Percentiles rank a stretch among this genome's conserved stretches.
These are phyloP conservation scores for Carallia brachiata DNA, from an alignment of 345 rosid genomes.

Conservation along the genomic window DNA sequence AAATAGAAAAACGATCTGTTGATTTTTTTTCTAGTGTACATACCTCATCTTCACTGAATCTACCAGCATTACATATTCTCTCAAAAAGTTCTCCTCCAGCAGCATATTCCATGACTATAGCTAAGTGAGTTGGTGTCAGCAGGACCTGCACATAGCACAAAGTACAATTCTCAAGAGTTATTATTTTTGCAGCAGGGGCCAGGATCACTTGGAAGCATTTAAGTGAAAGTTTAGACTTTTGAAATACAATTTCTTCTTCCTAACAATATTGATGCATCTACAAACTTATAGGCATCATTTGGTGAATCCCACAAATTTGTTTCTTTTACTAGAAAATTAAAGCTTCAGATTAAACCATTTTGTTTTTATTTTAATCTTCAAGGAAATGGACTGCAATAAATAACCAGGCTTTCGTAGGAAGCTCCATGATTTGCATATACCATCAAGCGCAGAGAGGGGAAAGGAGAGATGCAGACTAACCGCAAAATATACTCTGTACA, in stretches of 20 bases:
- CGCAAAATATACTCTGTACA: not conserved
- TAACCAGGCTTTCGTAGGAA: too few relatives aligned
- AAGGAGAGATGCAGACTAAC: not conserved
- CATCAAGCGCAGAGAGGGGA: not conserved
- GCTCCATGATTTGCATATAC: not conserved
- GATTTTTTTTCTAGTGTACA: not conserved
- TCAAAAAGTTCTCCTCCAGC: slow-evolving; percentile 27
- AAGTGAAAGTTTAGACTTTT: not conserved
- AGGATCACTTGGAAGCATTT: not conserved
- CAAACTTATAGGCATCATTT: not conserved
- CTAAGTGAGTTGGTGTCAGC: slow-evolving; percentile 25
- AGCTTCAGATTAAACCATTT: too few relatives aligned
- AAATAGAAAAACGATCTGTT: not conserved
- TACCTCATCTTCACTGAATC: slow-evolving; percentile 28
- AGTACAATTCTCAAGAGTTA: too few relatives aligned
- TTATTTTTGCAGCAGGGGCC: not conserved
- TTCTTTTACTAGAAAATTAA: not conserved
- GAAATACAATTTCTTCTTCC: not conserved
- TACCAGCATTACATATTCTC: slow-evolving; percentile 29
- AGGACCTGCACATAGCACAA: slow-evolving; percentile 13
- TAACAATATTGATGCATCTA: not conserved
- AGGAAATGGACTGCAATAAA: too few relatives aligned
- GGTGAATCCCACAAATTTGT: not conserved
- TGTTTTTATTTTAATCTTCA: too few relatives aligned
- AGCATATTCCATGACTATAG: slow-evolving; percentile 31